Evolutionary conservation across 1,139 yeast species (phyloP).

Genomic region (Suhomyces bribrorum): DNA sequence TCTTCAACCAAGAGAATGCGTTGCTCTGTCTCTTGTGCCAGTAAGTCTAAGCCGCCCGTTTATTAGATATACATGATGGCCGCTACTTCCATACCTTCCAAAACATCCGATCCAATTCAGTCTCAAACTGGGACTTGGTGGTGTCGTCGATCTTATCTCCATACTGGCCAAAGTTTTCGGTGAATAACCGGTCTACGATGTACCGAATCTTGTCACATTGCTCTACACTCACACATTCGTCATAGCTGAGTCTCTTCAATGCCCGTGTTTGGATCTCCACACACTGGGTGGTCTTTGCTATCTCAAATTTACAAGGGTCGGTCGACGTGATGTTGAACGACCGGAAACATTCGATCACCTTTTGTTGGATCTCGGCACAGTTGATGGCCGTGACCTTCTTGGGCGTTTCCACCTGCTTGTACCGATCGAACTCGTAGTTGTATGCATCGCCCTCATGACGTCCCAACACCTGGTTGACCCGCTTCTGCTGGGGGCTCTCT

Average conservation of each 20-base stretch:
- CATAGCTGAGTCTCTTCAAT: slow-evolving; percentile 36
- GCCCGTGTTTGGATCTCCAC: slow-evolving; percentile 39
- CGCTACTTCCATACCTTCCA: slow-evolving; percentile 40
- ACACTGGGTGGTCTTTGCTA: slow-evolving; percentile 31
- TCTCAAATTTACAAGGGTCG: slow-evolving; percentile 33
- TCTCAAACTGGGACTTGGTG: slow-evolving; percentile 26
- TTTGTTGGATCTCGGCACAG: slow-evolving; percentile 45
- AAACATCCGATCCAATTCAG: slow-evolving; percentile 37
- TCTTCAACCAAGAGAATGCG: no score
- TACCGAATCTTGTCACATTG: slow-evolving; percentile 45
- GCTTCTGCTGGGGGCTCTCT: slow-evolving; percentile 28
- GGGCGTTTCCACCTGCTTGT: slow-evolving; percentile 32
- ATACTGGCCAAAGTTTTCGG: slow-evolving; percentile 41
- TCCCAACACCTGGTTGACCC: slow-evolving; percentile 31
- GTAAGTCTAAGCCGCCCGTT: no score
- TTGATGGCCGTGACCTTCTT: slow-evolving; percentile 34
- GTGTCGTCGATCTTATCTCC: slow-evolving; percentile 38
- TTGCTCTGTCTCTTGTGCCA: no score
- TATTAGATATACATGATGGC: no score
- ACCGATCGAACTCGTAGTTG: slow-evolving; percentile 33
- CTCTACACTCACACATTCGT: slow-evolving; percentile 39
- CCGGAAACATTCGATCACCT: slow-evolving; percentile 40
- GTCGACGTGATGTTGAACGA: slow-evolving; percentile 31
- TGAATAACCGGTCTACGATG: slow-evolving; percentile 39
- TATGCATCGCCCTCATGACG: slow-evolving; percentile 20